Evolutionary conservation across 345 rosid genomes (phyloP).

Genomic region (Syzygium grande): DNA sequence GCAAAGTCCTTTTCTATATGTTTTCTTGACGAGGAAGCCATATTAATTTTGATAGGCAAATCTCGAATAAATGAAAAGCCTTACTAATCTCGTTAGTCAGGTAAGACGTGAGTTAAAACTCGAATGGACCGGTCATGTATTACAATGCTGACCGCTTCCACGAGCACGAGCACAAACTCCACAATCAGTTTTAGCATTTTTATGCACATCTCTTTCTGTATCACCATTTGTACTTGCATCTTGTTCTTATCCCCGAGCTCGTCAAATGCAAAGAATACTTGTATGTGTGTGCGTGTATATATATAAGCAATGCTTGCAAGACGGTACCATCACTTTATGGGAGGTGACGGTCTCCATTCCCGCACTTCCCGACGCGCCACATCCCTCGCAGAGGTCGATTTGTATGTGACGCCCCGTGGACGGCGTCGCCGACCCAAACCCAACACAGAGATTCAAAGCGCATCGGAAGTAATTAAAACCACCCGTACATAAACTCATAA

Average conservation of each 20-base stretch:
- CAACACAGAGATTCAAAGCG: too few relatives aligned
- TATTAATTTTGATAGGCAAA: not conserved
- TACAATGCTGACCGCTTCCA: not conserved
- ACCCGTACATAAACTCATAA: too few relatives aligned
- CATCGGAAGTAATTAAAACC: too few relatives aligned
- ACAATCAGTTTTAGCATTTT: not conserved
- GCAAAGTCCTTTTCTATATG: not conserved
- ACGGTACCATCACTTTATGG: too few relatives aligned
- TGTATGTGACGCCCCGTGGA: too few relatives aligned
- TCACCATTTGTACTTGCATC: not conserved
- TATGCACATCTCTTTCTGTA: constrained; percentile 3
- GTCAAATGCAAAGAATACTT: not conserved
- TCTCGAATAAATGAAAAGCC: not conserved
- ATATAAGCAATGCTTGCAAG: too few relatives aligned
- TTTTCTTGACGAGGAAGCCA: not conserved
- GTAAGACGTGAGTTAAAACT: not conserved
- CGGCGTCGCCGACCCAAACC: too few relatives aligned
- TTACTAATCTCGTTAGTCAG: not conserved
- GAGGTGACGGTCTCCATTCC: too few relatives aligned
- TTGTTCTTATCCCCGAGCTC: not conserved
- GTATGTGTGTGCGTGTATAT: too few relatives aligned
- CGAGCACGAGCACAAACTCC: not conserved
- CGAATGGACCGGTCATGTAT: not conserved
- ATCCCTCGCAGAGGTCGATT: too few relatives aligned
- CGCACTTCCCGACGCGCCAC: too few relatives aligned